Base-by-base conservation (phyloP, 257 asterid genomes). In the Ehretia macrophylla region DNA sequence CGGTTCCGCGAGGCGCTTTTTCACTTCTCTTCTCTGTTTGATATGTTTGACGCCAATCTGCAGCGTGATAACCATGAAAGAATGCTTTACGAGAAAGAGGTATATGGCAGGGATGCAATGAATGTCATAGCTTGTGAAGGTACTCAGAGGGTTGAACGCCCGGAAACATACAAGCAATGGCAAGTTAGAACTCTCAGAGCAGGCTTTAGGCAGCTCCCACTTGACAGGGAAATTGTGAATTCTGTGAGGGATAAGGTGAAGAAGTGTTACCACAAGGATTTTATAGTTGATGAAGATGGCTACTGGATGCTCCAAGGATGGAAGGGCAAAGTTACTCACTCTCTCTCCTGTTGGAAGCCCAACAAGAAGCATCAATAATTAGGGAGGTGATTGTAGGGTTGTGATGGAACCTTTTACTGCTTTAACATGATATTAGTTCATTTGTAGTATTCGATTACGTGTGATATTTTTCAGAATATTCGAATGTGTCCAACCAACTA, bases 91-190 rank as follows among this genome's bases (percentile, higher is more conserved):
- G 85, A 81, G 75, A 62, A 74, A 69, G 83, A 84, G 60, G 67
- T 81, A 2, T 69, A 66, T 6, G 83, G 85, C 0, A 65, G 81
- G 66, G 87, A 78, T 5, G 80, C 70, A n/a, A 73, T 81, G 85
- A 83, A 83, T 14, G 75, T 78, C 22, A 52, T 83, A 1, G 91
- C 87, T 12, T 78, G 91, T 45, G 87, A 81, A 40, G 87, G 91
- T 4, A 1, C 42, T 0, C 82, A 76, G 40, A 64, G 87, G 32
- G 65, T 81, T 1, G 85, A 78, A 65, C 61, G 85, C 53, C 83
- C 85, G 11, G 87, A 81, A 17, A 81, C 78, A 0, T 78, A 78
- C 51, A 83, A 74, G 78, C 85, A 79, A 64, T 84, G 84, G 84
- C 78, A 76, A 17, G 61, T 60, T 6, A 54, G 82, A 67, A 75